Evolutionary conservation across 2,329 filamentous ascomycete species (phyloP).

Genomic region (Penicillium glabrum): DNA sequence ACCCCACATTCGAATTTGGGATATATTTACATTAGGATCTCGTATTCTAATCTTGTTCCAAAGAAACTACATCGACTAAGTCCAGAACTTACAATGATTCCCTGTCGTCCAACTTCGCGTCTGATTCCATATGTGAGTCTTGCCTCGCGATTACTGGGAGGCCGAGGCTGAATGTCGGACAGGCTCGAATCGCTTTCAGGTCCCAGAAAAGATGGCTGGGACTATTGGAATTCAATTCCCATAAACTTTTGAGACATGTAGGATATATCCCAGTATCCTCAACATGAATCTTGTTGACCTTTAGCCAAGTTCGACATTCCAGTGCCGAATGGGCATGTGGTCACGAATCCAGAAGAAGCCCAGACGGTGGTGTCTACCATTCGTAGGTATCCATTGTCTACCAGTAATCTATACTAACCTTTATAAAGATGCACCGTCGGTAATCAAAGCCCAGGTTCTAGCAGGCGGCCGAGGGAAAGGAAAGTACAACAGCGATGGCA

Average conservation of each 20-base stretch:
- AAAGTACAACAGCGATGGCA: conserved; percentile 27
- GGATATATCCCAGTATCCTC: neutral
- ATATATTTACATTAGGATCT: neutral
- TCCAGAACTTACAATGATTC: neutral
- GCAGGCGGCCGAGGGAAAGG: conserved; percentile 35
- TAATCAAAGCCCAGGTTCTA: conserved; percentile 34
- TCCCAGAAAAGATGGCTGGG: conserved; percentile 20
- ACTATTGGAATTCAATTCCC: conserved; percentile 27
- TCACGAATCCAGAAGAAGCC: conserved; percentile 23
- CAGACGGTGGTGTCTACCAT: conserved; percentile 25
- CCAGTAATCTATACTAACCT: neutral
- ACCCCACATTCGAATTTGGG: neutral
- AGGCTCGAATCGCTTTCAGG: conserved; percentile 4
- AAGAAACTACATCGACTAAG: neutral
- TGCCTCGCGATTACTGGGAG: neutral
- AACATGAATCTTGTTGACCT: neutral
- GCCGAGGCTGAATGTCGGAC: neutral
- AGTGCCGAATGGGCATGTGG: conserved; percentile 26
- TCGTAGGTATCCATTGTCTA: conserved; percentile 10
- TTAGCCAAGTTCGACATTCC: conserved; percentile 24
- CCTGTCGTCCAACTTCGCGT: neutral
- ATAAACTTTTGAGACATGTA: conserved; percentile 26
- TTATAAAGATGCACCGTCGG: conserved; percentile 23
- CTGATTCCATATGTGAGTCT: neutral
- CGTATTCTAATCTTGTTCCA: neutral